Base-by-base conservation (phyloP, 2,329 filamentous ascomycete genomes). In the Aspergillus glaucus region DNA sequence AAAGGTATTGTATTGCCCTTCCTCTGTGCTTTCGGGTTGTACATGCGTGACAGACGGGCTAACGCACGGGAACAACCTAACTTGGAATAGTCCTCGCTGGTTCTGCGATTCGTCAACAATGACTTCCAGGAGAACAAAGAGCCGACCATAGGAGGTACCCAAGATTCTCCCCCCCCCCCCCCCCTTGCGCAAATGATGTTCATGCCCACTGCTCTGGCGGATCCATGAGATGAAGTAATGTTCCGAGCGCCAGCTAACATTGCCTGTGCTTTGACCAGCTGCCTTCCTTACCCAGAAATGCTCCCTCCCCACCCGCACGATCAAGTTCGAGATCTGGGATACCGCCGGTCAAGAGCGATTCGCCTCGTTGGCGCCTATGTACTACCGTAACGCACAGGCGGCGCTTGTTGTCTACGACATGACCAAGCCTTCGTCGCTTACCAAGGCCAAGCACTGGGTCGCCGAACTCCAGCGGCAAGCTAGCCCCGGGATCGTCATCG, bases 51-150 rank as follows among this genome's bases (percentile, higher is more conserved):
- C 43, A 24, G 15, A 45, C 43, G 22, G 55, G 48, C 53, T 63
- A 52, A 64, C 48, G 14, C 15, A n/a, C 14, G 34, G 34, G 39
- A 45, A 44, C 52, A 34, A 46, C 42, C 26, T 24, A 24, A 52
- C 52, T 19, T 52, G 45, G 36, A 9, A 55, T 64, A 95, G 93
- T 97, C 93, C 44, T 98, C 93, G 42, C 84, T 98, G 50, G 93
- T 98, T 55, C 81, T 98, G 67, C 89, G 93, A 66, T 98, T 98
- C 74, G 93, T 98, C 68, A 97, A 97, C 80, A 93, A 98, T 75
- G 92, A 97, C 74, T 98, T 98, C 66, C 93, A 98, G 77, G 93
- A 97, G 75, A 97, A 97, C 75, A 97, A 97, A 79, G 93, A 98
- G 72, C 93, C 93, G 54, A 98, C 93, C 57, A 98, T 98, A 74